A percentile compares a stretch with the other conserved stretches of the same genome.
Evolutionary conservation across 225 moss, liverwort and hornwort species (phyloP).

Genomic region (Sphagnum tenellum): DNA sequence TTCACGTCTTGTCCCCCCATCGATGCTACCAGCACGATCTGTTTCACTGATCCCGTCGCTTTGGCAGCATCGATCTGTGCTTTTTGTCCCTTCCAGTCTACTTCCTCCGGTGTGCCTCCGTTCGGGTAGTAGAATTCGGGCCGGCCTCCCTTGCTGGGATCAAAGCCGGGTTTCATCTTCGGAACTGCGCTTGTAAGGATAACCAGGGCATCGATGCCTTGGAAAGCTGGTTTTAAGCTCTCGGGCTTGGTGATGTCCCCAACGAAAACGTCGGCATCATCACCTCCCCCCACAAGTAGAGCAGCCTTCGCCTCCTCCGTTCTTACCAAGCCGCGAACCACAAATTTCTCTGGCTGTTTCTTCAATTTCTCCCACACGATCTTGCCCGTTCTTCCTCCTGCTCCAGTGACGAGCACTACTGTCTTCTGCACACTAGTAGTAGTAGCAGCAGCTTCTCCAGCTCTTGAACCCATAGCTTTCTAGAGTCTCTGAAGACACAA

Average conservation of each 20-base stretch:
- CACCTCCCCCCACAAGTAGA: slow-evolving; percentile 26
- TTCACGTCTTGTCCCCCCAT: slow-evolving; percentile 86
- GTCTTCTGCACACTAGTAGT: no score
- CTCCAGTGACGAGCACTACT: slow-evolving; percentile 70
- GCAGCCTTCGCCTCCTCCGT: slow-evolving; percentile 32
- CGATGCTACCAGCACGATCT: slow-evolving; percentile 73
- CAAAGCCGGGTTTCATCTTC: slow-evolving; percentile 86
- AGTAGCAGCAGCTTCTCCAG: slow-evolving; percentile 27
- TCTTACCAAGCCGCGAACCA: slow-evolving; percentile 62
- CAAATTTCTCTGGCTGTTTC: slow-evolving; percentile 44
- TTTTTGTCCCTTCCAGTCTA: slow-evolving; percentile 80
- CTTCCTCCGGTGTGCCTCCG: slow-evolving; percentile 57
- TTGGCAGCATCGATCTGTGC: slow-evolving; percentile 76
- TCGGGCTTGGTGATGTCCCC: slow-evolving; percentile 68
- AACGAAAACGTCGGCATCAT: slow-evolving; percentile 28
- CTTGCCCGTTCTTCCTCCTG: slow-evolving; percentile 71
- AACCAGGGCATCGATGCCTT: slow-evolving; percentile 58
- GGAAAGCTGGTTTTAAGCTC: slow-evolving; percentile 25
- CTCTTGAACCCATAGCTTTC: slow-evolving; percentile 21
- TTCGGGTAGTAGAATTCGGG: slow-evolving; percentile 78
- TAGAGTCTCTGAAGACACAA: no score
- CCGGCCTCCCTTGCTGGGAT: slow-evolving; percentile 73
- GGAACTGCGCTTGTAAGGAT: slow-evolving; percentile 80
- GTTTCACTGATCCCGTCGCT: slow-evolving; percentile 60
- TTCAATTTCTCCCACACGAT: slow-evolving; percentile 52